Conservation (phyloP, 495 filamentous ascomycete genomes). For the Venustampulla echinocandica region DNA sequence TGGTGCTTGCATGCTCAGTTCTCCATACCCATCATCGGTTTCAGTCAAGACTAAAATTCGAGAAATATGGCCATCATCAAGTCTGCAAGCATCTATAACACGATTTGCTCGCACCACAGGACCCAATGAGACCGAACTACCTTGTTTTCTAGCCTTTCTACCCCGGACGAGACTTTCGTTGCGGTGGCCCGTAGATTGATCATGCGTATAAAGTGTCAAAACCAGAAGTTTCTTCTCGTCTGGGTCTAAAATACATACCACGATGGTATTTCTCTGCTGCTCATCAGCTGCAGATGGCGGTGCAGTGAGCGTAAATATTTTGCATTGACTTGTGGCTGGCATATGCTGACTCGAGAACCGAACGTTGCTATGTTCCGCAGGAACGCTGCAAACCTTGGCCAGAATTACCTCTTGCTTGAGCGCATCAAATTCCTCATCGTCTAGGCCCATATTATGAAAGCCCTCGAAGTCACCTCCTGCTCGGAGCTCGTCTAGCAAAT, state of each 20-base stretch:
- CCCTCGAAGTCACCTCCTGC: constrained; percentile 53
- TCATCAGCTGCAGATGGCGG: constrained; percentile 45
- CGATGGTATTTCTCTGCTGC: constrained; percentile 40
- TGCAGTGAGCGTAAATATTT: constrained; percentile 56
- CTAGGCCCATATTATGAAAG: constrained; percentile 60
- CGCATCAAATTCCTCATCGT: constrained; percentile 58
- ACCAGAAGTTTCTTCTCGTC: constrained; percentile 59
- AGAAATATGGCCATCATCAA: constrained; percentile 59
- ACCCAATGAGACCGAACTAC: constrained; percentile 28
- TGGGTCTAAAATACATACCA: constrained; percentile 60
- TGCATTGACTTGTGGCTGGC: constrained; percentile 40
- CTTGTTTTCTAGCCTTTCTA: constrained; percentile 21
- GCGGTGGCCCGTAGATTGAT: constrained; percentile 17
- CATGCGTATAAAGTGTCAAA: constrained; percentile 48
- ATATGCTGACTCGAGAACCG: constrained; percentile 43
- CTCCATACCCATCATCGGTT: constrained; percentile 48
- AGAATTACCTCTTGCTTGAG: constrained; percentile 67
- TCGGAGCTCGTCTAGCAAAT: constrained; percentile 60
- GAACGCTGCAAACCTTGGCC: constrained; percentile 61
- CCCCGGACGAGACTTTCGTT: constrained; percentile 7
- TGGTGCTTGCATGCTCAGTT: constrained; percentile 65
- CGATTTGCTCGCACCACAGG: constrained; percentile 43
- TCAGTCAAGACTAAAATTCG: constrained; percentile 64
- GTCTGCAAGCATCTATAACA: constrained; percentile 65
- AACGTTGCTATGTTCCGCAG: constrained; percentile 52